These are phyloP conservation scores for Colletotrichum orbiculare DNA, from an alignment of 2,329 filamentous ascomycete genomes.

Conservation along the genomic window DNA sequence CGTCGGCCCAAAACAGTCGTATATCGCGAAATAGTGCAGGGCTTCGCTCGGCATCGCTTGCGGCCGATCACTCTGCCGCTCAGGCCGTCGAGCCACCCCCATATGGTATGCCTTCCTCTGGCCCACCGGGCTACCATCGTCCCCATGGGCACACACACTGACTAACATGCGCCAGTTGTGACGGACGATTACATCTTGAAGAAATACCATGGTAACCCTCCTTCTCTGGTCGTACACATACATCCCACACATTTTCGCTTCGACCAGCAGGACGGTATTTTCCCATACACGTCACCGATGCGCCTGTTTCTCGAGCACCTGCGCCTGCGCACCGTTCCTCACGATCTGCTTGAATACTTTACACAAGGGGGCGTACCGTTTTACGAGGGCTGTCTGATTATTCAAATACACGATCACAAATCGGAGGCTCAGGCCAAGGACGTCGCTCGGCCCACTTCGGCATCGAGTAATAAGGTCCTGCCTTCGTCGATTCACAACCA, in stretches of 20 bases:
- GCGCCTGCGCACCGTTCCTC: constrained; percentile 80
- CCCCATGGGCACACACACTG: not conserved
- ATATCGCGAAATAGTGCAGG: constrained; percentile 63
- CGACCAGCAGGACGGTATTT: constrained; percentile 93
- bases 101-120: constrained; percentile 57
- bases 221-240: constrained; percentile 88
- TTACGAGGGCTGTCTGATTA: constrained; percentile 95
- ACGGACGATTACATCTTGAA: constrained; percentile 83
- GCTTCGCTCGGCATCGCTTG: constrained; percentile 59
- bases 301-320: constrained; percentile 82
- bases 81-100: constrained; percentile 60
- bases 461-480: constrained; percentile 67
- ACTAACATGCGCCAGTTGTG: constrained; percentile 65
- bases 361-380: constrained; percentile 78
- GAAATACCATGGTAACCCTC: constrained; percentile 79
- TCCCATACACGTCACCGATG: constrained; percentile 94
- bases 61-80: constrained; percentile 52
- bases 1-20: constrained; percentile 57
- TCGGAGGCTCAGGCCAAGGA: constrained; percentile 71
- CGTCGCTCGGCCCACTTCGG: constrained; percentile 61
- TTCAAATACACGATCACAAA: constrained; percentile 92
- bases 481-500: constrained; percentile 93
- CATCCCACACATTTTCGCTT: constrained; percentile 90
- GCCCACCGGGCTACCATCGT: not conserved
- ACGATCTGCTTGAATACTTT: constrained; percentile 87